A percentile compares a stretch with the other conserved stretches of the same genome.
phyloP scores from a whole-genome alignment of 495 filamentous ascomycete species.

The Saxophila tyrrhenica region DNA sequence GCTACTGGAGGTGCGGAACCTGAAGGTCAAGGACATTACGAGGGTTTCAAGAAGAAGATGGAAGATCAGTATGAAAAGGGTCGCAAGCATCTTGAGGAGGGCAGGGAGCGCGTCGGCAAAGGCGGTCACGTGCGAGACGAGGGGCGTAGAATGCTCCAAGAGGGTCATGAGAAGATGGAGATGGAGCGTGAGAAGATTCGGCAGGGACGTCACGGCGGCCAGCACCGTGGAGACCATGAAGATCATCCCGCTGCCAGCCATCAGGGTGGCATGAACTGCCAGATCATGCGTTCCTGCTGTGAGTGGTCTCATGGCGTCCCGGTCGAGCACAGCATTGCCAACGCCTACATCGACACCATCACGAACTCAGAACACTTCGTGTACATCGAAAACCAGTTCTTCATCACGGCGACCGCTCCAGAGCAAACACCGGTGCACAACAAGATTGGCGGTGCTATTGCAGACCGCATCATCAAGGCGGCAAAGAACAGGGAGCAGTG shows the following conservation, averaged over 20 bases:
- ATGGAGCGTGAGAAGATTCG: background rate
- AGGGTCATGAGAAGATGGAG: background rate
- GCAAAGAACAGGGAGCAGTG: slow-evolving; percentile 59
- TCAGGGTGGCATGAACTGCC: slow-evolving; percentile 45
- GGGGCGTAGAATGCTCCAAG: background rate
- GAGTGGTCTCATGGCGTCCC: slow-evolving; percentile 39
- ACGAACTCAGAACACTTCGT: slow-evolving; percentile 70
- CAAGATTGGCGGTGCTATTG: slow-evolving; percentile 77
- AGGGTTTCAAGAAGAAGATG: slow-evolving; percentile 25
- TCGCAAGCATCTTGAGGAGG: slow-evolving; percentile 14
- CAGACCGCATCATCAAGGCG: slow-evolving; percentile 75
- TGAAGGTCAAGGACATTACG: slow-evolving; percentile 32
- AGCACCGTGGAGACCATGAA: slow-evolving; percentile 16
- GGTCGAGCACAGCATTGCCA: slow-evolving; percentile 68
- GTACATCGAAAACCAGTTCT: slow-evolving; percentile 98
- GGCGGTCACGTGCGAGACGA: background rate
- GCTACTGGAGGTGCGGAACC: slow-evolving; percentile 9
- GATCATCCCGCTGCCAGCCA: slow-evolving; percentile 8
- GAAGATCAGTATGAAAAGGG: slow-evolving; percentile 1
- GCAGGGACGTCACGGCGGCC: background rate
- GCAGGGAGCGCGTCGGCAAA: slow-evolving; percentile 12
- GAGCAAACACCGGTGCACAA: slow-evolving; percentile 73
- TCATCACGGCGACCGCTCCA: slow-evolving; percentile 79
- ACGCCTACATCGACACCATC: slow-evolving; percentile 80
- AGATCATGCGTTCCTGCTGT: slow-evolving; percentile 57